phyloP scores from a whole-genome alignment of 23 red algal genomes.

The Agarophyton chilense region DNA sequence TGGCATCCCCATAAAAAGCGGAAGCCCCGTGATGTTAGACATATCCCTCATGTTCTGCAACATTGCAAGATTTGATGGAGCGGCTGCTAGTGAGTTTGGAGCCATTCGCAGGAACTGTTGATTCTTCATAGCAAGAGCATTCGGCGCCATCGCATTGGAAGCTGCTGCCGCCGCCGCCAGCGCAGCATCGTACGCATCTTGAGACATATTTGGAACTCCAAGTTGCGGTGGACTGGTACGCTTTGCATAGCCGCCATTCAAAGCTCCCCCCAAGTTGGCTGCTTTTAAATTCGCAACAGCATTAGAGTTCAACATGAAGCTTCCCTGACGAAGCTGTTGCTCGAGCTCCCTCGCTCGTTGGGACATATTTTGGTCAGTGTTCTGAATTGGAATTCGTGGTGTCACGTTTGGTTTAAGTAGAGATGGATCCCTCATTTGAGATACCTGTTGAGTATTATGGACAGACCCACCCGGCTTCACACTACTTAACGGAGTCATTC shows the following conservation, averaged over 20 bases:
- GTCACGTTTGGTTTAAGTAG: background rate
- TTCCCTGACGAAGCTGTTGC: background rate
- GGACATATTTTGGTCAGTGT: background rate
- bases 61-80: background rate
- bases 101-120: conserved; percentile 3
- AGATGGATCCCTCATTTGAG: background rate
- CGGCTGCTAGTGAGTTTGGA: background rate
- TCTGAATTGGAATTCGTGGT: background rate
- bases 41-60: conserved; percentile 13
- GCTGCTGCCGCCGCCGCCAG: background rate
- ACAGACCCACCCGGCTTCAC: background rate
- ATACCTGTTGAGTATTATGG: background rate
- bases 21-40: background rate
- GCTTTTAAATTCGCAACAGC: background rate
- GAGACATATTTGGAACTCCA: conserved; percentile 6
- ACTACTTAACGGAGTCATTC: background rate
- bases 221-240: background rate
- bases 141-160: background rate
- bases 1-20: background rate
- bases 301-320: background rate
- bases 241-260: background rate
- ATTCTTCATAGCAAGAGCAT: conserved; percentile 9
- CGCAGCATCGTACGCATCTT: background rate
- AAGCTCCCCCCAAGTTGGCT: no score
- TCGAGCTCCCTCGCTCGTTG: background rate